Base-by-base conservation (phyloP, 2,329 filamentous ascomycete species). In the Phaeoacremonium minimum region DNA sequence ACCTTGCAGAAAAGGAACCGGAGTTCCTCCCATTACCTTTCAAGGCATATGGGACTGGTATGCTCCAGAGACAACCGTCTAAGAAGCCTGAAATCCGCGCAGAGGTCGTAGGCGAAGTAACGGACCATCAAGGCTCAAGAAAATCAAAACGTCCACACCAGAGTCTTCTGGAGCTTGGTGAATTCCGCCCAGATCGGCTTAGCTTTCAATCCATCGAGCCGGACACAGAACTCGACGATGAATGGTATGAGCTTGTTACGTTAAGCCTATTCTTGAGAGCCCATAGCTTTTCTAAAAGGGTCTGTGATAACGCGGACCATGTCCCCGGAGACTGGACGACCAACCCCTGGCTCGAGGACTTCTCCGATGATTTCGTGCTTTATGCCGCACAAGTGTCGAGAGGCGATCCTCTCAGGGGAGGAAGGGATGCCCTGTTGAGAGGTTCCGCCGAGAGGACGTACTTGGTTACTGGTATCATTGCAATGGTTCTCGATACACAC, bases 401-500 rank as follows among this genome's bases (percentile, higher is more conserved):
- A 15, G 42, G 39, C 16, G 42, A 44, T 18, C 35, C 18, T 14
- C 34, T 35, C 22, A n/a, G 9, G n/a, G 22, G 22, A 9, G 22
- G 22, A 9, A 9, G 22, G 22, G 22, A 26, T n/a, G 22, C 9
- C 22, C 22, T 26, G n/a, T 9, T 26, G n/a, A 9, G 22, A 9
- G 22, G n/a, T n/a, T 9, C 9, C 22, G 9, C n/a, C 2, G n/a
- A 26, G 6, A 38, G 42, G 9, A 30, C 39, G 11, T 60, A 50
- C 44, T 44, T 68, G 15, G 49, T 61, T 13, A 49, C 52, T 34
- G 61, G 58, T 2, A 46, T 69, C 7, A 32, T 69, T 8, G 51
- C 50, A 4, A 60, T 61, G 48, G 46, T 63, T 28, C 48, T 69
- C 33, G 55, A 67, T 41, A 56, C 52, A 41, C 50, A 53, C 14